Conservation (phyloP, 164 flowering plant genomes). For the Chloranthus sessilifolius region DNA sequence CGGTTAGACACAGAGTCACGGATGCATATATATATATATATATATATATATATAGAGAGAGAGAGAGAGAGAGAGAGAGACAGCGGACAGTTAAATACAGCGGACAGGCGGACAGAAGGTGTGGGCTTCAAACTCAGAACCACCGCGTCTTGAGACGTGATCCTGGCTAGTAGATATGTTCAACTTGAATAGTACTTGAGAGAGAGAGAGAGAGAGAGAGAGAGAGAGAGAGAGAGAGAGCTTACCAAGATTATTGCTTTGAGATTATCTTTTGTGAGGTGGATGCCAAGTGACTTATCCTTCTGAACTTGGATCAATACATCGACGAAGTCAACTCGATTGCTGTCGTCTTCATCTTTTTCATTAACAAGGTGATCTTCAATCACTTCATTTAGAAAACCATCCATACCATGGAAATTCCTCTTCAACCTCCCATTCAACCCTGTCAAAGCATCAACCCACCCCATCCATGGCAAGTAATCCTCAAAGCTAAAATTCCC, state of each 20-base stretch:
- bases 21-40: no score
- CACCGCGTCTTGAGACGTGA: no score
- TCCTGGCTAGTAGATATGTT: no score
- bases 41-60: no score
- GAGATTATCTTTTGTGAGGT: background rate
- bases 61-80: no score
- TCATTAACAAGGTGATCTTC: background rate
- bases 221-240: no score
- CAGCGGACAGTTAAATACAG: no score
- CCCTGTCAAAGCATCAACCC: background rate
- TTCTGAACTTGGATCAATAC: slow-evolving; percentile 7
- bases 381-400: background rate
- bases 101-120: no score
- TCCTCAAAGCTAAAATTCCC: background rate
- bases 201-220: no score
- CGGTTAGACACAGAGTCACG: no score
- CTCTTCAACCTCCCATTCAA: background rate
- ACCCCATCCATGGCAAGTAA: slow-evolving; percentile 6
- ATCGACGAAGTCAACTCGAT: slow-evolving; percentile 2
- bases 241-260: slow-evolving; percentile 2
- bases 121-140: no score
- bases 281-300: background rate
- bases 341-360: background rate
- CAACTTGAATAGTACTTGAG: no score
- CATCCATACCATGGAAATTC: slow-evolving; percentile 1